Evolutionary conservation across 1,284 basidiomycete genomes (phyloP), one percentile per base, ranked within the genome.

Genomic region (Tylopilus sp.): DNA sequence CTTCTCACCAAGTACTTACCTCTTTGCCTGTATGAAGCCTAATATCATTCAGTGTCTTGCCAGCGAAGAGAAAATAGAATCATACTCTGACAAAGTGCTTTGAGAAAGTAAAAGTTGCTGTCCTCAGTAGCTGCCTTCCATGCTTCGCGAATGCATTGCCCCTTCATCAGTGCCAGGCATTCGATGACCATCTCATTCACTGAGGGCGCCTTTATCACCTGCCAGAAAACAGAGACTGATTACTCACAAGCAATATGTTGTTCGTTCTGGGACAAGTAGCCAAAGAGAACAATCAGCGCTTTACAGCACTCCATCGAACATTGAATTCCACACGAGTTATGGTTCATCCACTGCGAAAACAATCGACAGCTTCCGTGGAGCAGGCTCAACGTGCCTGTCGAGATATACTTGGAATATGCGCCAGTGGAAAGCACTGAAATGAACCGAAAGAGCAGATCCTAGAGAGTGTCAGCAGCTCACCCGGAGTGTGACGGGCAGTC

Each of bases 171-270:
- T 18, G 59, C 56, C 15, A 75, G 51, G 4, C 52, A 65, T 55
- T 76, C 74, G 12, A 81, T 50, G 18, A 78, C 59, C 2, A 67
- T 43, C 28, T 73, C 72, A 44, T 67, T 73, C 29, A 70, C 79
- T 80, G 46, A 23, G 21, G 21, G 9, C 44, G 41, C 35, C 47
- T 40, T 34, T 31, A 38, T 23, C 28, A 29, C n/a, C 1, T 25
- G 41, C 28, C n/a, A 6, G 11, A 19, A 49, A 41, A 21, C 25
- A 10, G 23, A 39, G 18, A 18, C 28, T 1, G 19, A 37, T 23
- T n/a, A 56, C 66, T 47, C 50, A 73, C 74, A 44, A 37, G 48
- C 29, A 21, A 62, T 19, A 36, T 60, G 48, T 45, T 57, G 58
- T 33, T 59, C 58, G 19, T 46, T 54, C 36, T 59, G 57, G 8